Conservation (phyloP, 2,329 filamentous ascomycete species). For the Clarireedia homoeocarpa region DNA sequence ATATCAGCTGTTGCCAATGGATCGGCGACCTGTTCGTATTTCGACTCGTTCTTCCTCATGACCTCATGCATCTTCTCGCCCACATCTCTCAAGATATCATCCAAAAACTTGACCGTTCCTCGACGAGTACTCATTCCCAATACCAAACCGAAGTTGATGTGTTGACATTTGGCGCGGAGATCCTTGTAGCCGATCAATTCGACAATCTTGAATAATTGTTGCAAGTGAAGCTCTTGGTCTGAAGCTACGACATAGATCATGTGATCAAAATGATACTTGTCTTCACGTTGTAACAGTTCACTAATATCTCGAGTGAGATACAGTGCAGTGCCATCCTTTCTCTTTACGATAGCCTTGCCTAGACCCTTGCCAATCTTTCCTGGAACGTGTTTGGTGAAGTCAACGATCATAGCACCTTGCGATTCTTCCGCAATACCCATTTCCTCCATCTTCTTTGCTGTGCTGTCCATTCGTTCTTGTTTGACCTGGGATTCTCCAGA, state of each 20-base stretch:
- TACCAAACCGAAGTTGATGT: conserved; percentile 70
- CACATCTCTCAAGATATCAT: conserved; percentile 68
- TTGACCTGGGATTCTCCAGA: conserved; percentile 69
- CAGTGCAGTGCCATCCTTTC: conserved; percentile 66
- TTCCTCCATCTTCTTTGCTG: conserved; percentile 54
- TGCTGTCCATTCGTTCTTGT: conserved; percentile 56
- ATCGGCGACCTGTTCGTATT: conserved; percentile 84
- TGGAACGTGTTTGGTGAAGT: conserved; percentile 60
- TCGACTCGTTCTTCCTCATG: conserved; percentile 83
- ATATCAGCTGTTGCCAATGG: conserved; percentile 77
- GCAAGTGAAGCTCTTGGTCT: conserved; percentile 64
- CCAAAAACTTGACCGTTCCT: conserved; percentile 66
- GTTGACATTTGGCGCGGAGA: conserved; percentile 59
- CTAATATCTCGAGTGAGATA: conserved; percentile 75
- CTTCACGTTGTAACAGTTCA: conserved; percentile 58
- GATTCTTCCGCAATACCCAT: conserved; percentile 60
- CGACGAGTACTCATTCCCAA: conserved; percentile 63
- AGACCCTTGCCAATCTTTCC: conserved; percentile 62
- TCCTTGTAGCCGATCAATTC: conserved; percentile 63
- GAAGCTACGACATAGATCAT: conserved; percentile 75
- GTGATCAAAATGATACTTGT: conserved; percentile 62
- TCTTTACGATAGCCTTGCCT: conserved; percentile 62
- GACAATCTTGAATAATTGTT: conserved; percentile 70
- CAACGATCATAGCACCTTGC: conserved; percentile 64
- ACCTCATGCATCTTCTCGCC: conserved; percentile 96